Conservation (phyloP, 108 stramenopile genomes). For the Cyclotella sp. region DNA sequence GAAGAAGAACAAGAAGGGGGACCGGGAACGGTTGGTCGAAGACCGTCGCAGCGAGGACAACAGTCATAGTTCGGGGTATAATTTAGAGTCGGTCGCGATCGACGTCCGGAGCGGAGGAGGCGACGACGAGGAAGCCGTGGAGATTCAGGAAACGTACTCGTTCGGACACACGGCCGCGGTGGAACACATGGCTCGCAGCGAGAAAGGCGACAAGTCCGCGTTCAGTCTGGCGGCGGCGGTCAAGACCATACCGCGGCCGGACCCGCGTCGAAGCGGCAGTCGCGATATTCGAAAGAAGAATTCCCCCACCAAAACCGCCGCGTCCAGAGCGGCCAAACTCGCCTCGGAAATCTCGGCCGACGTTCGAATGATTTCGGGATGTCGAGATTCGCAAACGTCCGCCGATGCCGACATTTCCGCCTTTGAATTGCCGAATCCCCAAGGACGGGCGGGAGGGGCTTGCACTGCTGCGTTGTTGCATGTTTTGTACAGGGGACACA, state of each 20-base stretch:
- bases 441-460: constrained; percentile 83
- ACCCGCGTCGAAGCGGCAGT: neutral
- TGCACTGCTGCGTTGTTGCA: constrained; percentile 87
- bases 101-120: constrained; percentile 30
- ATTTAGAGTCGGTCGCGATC: constrained; percentile 6
- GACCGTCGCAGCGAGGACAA: neutral
- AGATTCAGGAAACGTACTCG: neutral
- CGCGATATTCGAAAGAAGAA: constrained; percentile 10
- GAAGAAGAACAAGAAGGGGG: neutral
- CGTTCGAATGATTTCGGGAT: constrained; percentile 48
- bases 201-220: neutral
- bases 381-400: constrained; percentile 42
- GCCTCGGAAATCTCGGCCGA: neutral
- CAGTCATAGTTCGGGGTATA: neutral
- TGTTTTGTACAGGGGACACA: constrained; percentile 44
- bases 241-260: neutral
- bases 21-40: neutral
- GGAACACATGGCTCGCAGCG: neutral
- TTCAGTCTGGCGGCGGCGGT: neutral
- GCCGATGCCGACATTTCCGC: constrained; percentile 29
- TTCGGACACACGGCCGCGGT: constrained; percentile 6
- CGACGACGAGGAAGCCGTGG: constrained; percentile 18
- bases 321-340: neutral
- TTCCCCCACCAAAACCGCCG: neutral
- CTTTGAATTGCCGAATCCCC: constrained; percentile 81